A percentile compares a stretch with the other conserved stretches of the same genome.
Conservation (phyloP, 371 early-diverging fungal species). For the Chytridium lagenaria region DNA sequence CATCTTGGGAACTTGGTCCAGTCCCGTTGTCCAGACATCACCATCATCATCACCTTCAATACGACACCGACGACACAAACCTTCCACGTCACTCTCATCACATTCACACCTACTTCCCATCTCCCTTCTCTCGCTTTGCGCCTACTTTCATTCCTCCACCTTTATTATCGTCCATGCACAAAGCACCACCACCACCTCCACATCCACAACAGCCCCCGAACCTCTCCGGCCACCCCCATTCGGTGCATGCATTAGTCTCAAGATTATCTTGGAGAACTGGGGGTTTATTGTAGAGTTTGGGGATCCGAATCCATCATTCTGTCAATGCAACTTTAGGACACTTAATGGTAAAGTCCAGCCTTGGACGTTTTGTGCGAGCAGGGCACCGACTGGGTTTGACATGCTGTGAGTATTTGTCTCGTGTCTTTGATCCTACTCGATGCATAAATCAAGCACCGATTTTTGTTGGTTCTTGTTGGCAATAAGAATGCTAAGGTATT, state of each 20-base stretch:
- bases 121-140: no score
- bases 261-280: conserved; percentile 5
- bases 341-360: neutral
- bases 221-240: neutral
- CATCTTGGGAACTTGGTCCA: no score
- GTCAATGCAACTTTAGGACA: conserved; percentile 2
- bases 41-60: no score
- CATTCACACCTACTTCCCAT: no score
- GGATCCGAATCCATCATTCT: neutral
- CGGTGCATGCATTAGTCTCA: neutral
- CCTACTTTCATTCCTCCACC: no score
- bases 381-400: conserved; percentile 1
- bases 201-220: neutral
- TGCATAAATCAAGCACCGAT: no score
- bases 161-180: no score
- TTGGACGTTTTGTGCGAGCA: neutral
- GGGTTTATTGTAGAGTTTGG: neutral
- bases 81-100: no score
- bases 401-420: neutral
- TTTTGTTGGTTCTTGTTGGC: neutral
- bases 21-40: no score
- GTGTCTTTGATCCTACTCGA: neutral
- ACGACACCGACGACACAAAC: no score
- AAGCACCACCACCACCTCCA: neutral
- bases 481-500: neutral